A percentile compares a stretch with the other conserved stretches of the same genome.
phyloP scores from a whole-genome alignment of 2,329 filamentous ascomycete species.

The Aureobasidium namibiae region DNA sequence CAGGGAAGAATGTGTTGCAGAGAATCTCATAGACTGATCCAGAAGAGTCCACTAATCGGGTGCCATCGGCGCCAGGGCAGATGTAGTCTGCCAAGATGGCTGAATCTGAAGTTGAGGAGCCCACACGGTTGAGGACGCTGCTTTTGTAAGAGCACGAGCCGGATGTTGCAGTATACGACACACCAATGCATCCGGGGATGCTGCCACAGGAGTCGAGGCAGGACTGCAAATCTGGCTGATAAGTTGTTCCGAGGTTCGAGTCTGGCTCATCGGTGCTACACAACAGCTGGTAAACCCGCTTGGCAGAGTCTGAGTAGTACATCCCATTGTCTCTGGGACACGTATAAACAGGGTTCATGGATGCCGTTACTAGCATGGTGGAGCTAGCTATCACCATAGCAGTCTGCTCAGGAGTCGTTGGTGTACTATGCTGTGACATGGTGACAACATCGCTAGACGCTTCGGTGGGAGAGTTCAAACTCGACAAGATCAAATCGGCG shows the following conservation, averaged over 20 bases:
- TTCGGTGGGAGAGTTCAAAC: not conserved
- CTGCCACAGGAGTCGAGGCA: conserved; percentile 20
- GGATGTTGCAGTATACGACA: conserved; percentile 14
- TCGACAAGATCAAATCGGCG: not conserved
- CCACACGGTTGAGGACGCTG: not conserved
- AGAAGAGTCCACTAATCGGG: conserved; percentile 18
- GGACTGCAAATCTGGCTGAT: conserved; percentile 17
- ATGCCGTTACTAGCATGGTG: conserved; percentile 14
- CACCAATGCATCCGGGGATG: conserved; percentile 17
- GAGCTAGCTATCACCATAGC: not conserved
- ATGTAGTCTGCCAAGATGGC: conserved; percentile 14
- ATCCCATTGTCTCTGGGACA: conserved; percentile 22
- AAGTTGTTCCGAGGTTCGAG: conserved; percentile 12
- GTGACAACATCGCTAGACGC: not conserved
- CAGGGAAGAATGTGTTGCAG: conserved; percentile 21
- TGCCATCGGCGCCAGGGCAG: conserved; percentile 20
- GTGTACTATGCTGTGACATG: not conserved
- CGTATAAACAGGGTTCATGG: conserved; percentile 14
- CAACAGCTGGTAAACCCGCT: conserved; percentile 19
- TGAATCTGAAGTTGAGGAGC: conserved; percentile 14
- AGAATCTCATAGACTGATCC: conserved; percentile 22
- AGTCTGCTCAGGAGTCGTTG: not conserved
- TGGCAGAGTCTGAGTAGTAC: conserved; percentile 18
- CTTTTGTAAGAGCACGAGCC: conserved; percentile 19
- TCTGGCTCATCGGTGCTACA: conserved; percentile 18